phyloP scores from a whole-genome alignment of 1,284 basidiomycete genomes.

The Cryptococcus sp. region DNA sequence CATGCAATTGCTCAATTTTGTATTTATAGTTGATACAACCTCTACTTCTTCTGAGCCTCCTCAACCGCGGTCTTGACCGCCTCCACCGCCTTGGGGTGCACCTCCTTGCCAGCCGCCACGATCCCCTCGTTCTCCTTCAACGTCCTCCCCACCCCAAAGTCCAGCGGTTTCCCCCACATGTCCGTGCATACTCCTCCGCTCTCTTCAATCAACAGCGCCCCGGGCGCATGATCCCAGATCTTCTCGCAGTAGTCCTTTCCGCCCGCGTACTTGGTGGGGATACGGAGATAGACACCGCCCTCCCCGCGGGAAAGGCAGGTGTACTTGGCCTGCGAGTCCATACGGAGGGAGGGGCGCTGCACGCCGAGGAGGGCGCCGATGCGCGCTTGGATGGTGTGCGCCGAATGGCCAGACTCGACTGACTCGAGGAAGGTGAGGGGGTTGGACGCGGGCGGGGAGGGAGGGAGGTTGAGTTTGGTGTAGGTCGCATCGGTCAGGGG shows the following conservation, averaged over 20 bases:
- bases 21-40: background rate
- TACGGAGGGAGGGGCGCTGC: constrained; percentile 63
- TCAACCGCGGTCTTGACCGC: constrained; percentile 68
- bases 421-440: constrained; percentile 73
- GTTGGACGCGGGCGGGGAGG: constrained; percentile 38
- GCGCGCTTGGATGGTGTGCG: constrained; percentile 73
- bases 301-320: constrained; percentile 82
- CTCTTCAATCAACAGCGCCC: constrained; percentile 79
- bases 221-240: constrained; percentile 96
- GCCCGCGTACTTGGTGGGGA: constrained; percentile 64
- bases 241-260: constrained; percentile 79
- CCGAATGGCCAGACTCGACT: constrained; percentile 88
- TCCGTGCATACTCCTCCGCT: constrained; percentile 84
- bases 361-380: constrained; percentile 71
- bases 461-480: constrained; percentile 36
- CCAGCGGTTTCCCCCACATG: constrained; percentile 70
- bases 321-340: constrained; percentile 99
- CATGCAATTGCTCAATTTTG: background rate
- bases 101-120: constrained; percentile 66
- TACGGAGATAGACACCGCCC: constrained; percentile 82
- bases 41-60: constrained; percentile 40
- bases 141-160: constrained; percentile 85
- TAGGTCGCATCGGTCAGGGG: constrained; percentile 36
- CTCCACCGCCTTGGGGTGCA: constrained; percentile 66
- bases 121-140: constrained; percentile 84